phyloP scores from a whole-genome alignment of 1,139 yeast species.

The Petasospora fabianii region DNA sequence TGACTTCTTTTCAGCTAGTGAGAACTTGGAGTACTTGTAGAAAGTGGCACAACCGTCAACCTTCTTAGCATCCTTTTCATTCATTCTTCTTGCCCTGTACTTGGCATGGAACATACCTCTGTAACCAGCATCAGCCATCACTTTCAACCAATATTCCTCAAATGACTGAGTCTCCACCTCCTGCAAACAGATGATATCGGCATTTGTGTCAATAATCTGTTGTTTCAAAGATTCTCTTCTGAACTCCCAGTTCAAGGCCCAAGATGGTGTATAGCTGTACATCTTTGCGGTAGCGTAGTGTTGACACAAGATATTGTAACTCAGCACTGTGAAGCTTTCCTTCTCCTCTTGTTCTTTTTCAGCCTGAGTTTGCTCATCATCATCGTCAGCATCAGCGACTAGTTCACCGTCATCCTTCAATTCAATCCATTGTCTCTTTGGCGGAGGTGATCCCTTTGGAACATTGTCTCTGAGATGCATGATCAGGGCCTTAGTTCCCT shows the following conservation, averaged over 20 bases:
- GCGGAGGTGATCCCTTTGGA: conserved; percentile 61
- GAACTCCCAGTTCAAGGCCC: conserved; percentile 97
- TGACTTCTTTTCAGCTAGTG: conserved; percentile 63
- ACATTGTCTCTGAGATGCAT: conserved; percentile 78
- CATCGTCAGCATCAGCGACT: conserved; percentile 37
- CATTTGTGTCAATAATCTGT: conserved; percentile 59
- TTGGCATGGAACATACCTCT: conserved; percentile 80
- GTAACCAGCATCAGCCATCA: conserved; percentile 71
- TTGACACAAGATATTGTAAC: conserved; percentile 91
- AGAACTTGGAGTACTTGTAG: conserved; percentile 66
- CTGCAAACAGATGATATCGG: conserved; percentile 87
- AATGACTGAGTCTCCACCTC: conserved; percentile 89
- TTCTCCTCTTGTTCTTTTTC: conserved; percentile 31
- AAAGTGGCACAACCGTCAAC: conserved; percentile 98
- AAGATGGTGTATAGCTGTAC: conserved; percentile 93
- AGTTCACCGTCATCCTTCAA: conserved; percentile 79
- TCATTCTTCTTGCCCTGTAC: conserved; percentile 91
- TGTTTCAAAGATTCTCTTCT: conserved; percentile 72
- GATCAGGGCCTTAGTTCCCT: conserved; percentile 83
- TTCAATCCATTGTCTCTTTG: conserved; percentile 78
- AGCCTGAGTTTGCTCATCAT: conserved; percentile 30
- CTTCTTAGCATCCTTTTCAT: conserved; percentile 73
- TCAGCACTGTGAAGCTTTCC: conserved; percentile 65
- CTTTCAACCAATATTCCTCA: conserved; percentile 83
- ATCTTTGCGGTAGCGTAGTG: conserved; percentile 90